Base-by-base conservation (phyloP, 106 monocot species). In the Ottelia alismoides region DNA sequence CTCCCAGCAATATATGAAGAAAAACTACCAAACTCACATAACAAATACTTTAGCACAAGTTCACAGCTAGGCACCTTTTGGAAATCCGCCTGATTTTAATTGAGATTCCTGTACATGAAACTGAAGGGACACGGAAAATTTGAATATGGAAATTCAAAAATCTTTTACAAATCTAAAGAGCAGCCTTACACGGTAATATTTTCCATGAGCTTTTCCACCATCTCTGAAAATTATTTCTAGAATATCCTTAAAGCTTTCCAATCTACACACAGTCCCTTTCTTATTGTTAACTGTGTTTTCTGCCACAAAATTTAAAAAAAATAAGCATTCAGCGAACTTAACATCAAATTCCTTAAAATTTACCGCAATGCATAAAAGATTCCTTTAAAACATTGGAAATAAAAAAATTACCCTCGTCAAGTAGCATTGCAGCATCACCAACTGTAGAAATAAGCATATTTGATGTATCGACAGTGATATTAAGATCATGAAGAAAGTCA, bases 341-440 rank as follows among this genome's bases (percentile, higher is more conserved):
- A n/a, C n/a, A n/a, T n/a, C n/a, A n/a, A n/a, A n/a, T n/a, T n/a
- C n/a, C n/a, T n/a, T n/a, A n/a, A n/a, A n/a, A n/a, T n/a, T n/a
- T n/a, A n/a, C n/a, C n/a, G n/a, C n/a, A n/a, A n/a, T n/a, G n/a
- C n/a, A n/a, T n/a, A n/a, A n/a, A n/a, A n/a, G n/a, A n/a, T n/a
- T n/a, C n/a, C n/a, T n/a, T n/a, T n/a, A n/a, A n/a, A n/a, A n/a
- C n/a, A n/a, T n/a, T n/a, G n/a, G n/a, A n/a, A n/a, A n/a, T n/a
- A n/a, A n/a, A n/a, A n/a, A n/a, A n/a, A n/a, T 59, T 82, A 89
- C 88, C 85, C 28, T 96, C 96, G 66, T 96, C 88, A 55, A 88
- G 88, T 65, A 96, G 78, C 18, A 72, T 47, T 31, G 78, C 60
- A 55, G 89, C 88, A 76, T 76, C 68, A 31, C 85, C 89, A 72